These are phyloP conservation scores for Exserohilum rostratum DNA, from an alignment of 2,329 filamentous ascomycete genomes.

Conservation along the genomic window DNA sequence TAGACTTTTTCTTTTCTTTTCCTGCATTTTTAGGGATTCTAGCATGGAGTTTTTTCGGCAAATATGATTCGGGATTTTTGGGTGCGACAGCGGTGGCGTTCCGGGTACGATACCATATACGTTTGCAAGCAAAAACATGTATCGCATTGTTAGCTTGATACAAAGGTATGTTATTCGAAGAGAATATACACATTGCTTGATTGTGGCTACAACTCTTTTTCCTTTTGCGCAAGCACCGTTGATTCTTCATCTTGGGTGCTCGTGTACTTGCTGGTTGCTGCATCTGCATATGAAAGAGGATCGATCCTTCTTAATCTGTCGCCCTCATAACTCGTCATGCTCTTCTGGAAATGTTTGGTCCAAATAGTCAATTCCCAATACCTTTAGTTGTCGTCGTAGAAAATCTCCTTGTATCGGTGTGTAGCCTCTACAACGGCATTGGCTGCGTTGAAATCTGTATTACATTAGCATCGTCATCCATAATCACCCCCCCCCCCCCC, in stretches of 20 bases:
- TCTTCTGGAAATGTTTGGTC: neutral
- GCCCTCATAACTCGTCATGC: neutral
- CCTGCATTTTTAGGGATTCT: neutral
- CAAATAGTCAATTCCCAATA: no score
- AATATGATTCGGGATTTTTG: neutral
- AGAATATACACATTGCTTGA: neutral
- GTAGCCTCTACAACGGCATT: conserved; percentile 84
- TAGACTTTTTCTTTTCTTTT: neutral
- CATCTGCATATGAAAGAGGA: no score
- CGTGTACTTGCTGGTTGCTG: neutral
- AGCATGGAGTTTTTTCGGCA: neutral
- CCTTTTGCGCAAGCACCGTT: neutral
- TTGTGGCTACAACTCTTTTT: neutral
- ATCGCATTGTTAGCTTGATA: neutral
- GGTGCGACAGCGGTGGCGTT: neutral
- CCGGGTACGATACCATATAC: neutral
- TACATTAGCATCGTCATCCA: neutral
- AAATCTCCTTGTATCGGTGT: conserved; percentile 80
- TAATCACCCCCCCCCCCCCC: no score
- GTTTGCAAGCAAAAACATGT: neutral
- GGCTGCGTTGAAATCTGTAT: conserved; percentile 73
- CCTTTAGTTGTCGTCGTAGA: conserved; percentile 63
- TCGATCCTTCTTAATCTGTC: no score
- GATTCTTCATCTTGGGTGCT: neutral
- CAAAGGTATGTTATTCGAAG: neutral